Evolutionary conservation across 1,284 basidiomycete species (phyloP).

Genomic region (Sporisorium scitamineum): DNA sequence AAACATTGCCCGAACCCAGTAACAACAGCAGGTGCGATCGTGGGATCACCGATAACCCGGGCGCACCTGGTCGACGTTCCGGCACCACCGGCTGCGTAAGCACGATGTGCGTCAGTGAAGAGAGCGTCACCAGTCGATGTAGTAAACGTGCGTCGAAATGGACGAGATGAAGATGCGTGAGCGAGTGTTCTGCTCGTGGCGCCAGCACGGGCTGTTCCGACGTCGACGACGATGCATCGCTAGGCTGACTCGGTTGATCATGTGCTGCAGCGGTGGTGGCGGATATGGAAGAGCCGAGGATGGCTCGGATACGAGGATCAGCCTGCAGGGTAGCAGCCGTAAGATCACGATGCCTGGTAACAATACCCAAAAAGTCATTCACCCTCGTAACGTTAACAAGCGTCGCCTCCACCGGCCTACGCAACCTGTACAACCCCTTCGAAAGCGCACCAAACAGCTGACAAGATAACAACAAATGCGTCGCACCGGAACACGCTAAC

Average conservation of each 20-base stretch:
- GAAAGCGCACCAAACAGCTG: slow-evolving; percentile 12
- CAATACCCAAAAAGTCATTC: slow-evolving; percentile 31
- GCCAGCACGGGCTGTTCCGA: neutral
- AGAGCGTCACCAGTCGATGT: slow-evolving; percentile 38
- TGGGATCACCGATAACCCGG: slow-evolving; percentile 35
- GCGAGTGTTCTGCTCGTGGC: slow-evolving; percentile 15
- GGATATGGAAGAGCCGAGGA: slow-evolving; percentile 5
- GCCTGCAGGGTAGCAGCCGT: slow-evolving; percentile 31
- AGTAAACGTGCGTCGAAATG: slow-evolving; percentile 43
- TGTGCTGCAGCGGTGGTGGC: neutral
- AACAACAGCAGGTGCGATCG: slow-evolving; percentile 43
- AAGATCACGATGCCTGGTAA: slow-evolving; percentile 38
- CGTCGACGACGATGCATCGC: neutral
- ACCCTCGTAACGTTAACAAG: slow-evolving; percentile 25
- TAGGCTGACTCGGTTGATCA: neutral
- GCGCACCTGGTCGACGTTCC: slow-evolving; percentile 18
- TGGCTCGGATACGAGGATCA: slow-evolving; percentile 32
- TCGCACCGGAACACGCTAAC: slow-evolving; percentile 26
- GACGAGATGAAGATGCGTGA: slow-evolving; percentile 44
- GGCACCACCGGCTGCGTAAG: slow-evolving; percentile 33
- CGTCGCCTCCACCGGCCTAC: slow-evolving; percentile 23
- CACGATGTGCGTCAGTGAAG: slow-evolving; percentile 46
- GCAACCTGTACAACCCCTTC: slow-evolving; percentile 14
- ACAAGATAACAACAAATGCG: slow-evolving; percentile 38
- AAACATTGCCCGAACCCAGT: slow-evolving; percentile 33